Evolutionary conservation across 1,139 yeast species (phyloP).

Genomic region (Saccharomyces hybrid): DNA sequence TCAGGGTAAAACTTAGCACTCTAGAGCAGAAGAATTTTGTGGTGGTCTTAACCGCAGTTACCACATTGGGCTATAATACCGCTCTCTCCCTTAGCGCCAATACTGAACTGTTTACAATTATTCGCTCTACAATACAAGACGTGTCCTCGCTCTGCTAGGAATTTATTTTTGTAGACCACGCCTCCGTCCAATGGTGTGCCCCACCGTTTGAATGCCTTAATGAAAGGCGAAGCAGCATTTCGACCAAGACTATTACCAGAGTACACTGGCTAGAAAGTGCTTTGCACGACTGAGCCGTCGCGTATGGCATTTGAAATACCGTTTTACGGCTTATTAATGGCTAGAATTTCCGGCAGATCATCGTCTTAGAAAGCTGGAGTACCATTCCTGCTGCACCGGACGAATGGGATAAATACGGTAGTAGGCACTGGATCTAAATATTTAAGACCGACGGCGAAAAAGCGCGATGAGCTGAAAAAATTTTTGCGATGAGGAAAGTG

Average conservation of each 20-base stretch:
- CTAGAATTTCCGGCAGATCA: not conserved
- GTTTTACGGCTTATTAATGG: not conserved
- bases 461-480: not conserved
- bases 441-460: not conserved
- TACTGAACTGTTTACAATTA: not conserved
- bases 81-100: not conserved
- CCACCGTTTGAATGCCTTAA: not conserved
- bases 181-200: not conserved
- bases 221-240: not conserved
- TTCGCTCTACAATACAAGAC: not conserved
- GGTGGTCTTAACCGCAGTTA: not conserved
- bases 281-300: not conserved
- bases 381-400: not conserved
- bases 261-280: not conserved
- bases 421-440: not conserved
- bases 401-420: not conserved
- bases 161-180: not conserved
- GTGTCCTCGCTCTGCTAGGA: not conserved
- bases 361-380: not conserved
- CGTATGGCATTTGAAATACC: not conserved
- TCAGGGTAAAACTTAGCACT: not conserved
- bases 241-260: not conserved
- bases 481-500: not conserved
- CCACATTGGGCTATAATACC: not conserved
- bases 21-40: not conserved